phyloP scores from a whole-genome alignment of 2,329 filamentous ascomycete species.

The Epichloe elymi region DNA sequence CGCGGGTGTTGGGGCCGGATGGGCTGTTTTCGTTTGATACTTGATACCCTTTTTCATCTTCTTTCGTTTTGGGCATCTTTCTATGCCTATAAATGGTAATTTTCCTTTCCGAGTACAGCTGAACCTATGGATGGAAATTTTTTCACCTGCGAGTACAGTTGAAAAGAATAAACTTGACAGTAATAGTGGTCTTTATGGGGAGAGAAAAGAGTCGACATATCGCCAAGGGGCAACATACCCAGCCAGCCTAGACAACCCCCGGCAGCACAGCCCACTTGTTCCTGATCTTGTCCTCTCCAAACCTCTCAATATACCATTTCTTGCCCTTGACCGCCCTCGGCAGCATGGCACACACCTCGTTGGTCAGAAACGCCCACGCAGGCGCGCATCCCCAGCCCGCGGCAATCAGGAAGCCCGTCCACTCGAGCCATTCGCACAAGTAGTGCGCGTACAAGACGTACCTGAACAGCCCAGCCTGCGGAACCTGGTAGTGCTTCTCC shows the following conservation, averaged over 20 bases:
- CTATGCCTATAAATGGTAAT: too few species aligned
- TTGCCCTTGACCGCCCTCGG: conserved; percentile 71
- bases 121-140: too few species aligned
- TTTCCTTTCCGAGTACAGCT: neutral
- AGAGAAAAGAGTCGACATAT: too few species aligned
- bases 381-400: conserved; percentile 56
- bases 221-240: neutral
- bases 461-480: conserved; percentile 68
- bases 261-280: conserved; percentile 59
- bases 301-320: conserved; percentile 77
- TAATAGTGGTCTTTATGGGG: too few species aligned
- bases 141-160: too few species aligned
- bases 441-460: conserved; percentile 87
- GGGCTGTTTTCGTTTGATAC: neutral
- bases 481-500: conserved; percentile 78
- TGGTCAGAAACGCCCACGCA: conserved; percentile 69
- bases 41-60: neutral
- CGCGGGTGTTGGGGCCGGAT: too few species aligned
- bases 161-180: neutral
- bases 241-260: conserved; percentile 24
- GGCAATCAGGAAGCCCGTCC: conserved; percentile 76
- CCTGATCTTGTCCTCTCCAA: conserved; percentile 71
- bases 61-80: too few species aligned
- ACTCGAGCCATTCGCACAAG: conserved; percentile 93
- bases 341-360: conserved; percentile 82